These are phyloP conservation scores for Starmerella riodocensis DNA, from an alignment of 805 yeast genomes.

Conservation along the genomic window DNA sequence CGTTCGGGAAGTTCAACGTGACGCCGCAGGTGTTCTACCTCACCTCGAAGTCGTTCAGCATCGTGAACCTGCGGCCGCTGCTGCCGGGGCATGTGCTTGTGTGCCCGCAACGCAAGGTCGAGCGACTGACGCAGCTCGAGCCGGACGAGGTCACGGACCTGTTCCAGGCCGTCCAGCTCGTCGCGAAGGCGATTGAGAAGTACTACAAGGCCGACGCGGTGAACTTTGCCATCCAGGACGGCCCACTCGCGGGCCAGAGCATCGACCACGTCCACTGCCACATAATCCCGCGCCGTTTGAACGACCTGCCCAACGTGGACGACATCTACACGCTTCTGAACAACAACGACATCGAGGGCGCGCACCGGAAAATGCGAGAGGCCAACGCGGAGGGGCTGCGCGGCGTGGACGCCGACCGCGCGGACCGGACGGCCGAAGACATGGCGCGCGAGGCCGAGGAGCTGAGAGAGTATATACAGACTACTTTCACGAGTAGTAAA, in stretches of 20 bases:
- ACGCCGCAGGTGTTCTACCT: constrained; percentile 33
- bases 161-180: constrained; percentile 57
- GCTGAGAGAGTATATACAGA: constrained; percentile 27
- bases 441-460: constrained; percentile 62
- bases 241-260: constrained; percentile 91
- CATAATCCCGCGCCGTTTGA: constrained; percentile 60
- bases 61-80: constrained; percentile 84
- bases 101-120: constrained; percentile 63
- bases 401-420: constrained; percentile 39
- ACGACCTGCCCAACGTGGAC: constrained; percentile 55
- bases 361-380: constrained; percentile 24
- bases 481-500: background rate
- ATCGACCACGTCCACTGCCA: constrained; percentile 93
- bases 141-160: constrained; percentile 61
- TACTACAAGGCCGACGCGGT: constrained; percentile 67
- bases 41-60: constrained; percentile 58
- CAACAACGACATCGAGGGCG: constrained; percentile 37
- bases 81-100: constrained; percentile 89
- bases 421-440: constrained; percentile 42
- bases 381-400: constrained; percentile 23
- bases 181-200: constrained; percentile 53
- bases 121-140: constrained; percentile 55
- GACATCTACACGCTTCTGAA: constrained; percentile 59
- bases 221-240: constrained; percentile 91
- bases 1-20: constrained; percentile 27